Base-by-base conservation (phyloP, 192 early-diverging fungal genomes). In the Coemansia sp. region DNA sequence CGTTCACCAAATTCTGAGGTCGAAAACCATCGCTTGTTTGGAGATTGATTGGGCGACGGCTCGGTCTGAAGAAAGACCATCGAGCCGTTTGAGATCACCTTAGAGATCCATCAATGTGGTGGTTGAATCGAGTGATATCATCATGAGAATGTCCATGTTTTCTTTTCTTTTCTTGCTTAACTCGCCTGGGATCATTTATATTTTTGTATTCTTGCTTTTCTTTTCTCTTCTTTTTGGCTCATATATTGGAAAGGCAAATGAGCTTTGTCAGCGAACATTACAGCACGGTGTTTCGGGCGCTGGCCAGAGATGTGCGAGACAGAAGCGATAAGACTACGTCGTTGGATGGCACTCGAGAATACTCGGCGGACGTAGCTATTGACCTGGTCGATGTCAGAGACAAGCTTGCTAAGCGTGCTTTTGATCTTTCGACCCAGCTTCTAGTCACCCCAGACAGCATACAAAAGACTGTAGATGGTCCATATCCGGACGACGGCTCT, bases 211-310 rank as follows among this genome's bases (percentile, higher is more conserved):
- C 44, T 45, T 14, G 44, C 44, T 12, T 45, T 45, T 45, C 8
- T 14, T 12, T 14, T 45, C 44, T 20, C 20, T 20, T 2, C 19
- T 51, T 20, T 51, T 49, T 10, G 7, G 22, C 7, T 8, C 39
- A 40, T 11, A 41, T 32, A 32, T 32, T 32, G 32, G 16, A 59
- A 41, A 22, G 14, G n/a, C 0, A 62, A 75, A 84, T 84, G 82
- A 70, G 67, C 54, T 79, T 84, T 70, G 74, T 76, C 4, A 74
- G 75, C 67, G 77, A 84, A 45, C 82, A 84, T 42, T 84, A 79
- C 63, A 54, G 51, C 45, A 63, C 56, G 7, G 65, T 84, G 38
- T 64, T 84, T 16, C 64, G 61, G 58, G 32, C 74, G 1, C 67
- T 84, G 8, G 74, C 66, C 8, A 16, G 43, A 5, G 41, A 22